phyloP scores from a whole-genome alignment of 257 asterid genomes.

The Knoxia roxburghii region DNA sequence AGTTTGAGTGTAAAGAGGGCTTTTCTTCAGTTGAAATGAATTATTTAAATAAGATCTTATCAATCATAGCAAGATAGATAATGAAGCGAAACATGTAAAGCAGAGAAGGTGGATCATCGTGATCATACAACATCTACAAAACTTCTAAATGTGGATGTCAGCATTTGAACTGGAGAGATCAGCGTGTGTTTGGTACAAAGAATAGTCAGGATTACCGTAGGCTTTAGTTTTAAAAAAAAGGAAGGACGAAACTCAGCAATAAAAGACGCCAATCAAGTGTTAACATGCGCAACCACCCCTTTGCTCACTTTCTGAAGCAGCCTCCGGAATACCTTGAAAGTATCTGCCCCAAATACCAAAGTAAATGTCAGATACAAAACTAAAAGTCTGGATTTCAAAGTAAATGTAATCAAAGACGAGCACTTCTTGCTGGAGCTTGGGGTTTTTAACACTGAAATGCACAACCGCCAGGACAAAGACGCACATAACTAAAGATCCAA shows the following conservation, averaged over 20 bases:
- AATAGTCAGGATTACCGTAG: slow-evolving; percentile 14
- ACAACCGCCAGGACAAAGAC: not conserved
- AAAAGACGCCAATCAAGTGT: slow-evolving; percentile 6
- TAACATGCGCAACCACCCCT: slow-evolving; percentile 92
- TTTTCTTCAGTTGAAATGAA: too few species aligned
- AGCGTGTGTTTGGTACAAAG: slow-evolving; percentile 30
- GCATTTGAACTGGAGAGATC: slow-evolving; percentile 8
- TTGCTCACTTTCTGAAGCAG: slow-evolving; percentile 72
- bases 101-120: not conserved
- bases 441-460: not conserved
- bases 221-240: not conserved
- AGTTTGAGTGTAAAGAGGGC: too few species aligned
- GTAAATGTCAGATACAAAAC: slow-evolving; percentile 3
- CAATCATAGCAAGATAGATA: not conserved
- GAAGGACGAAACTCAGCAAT: not conserved
- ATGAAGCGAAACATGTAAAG: not conserved
- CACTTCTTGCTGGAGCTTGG: not conserved
- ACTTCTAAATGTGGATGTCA: slow-evolving; percentile 6
- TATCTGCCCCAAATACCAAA: slow-evolving; percentile 46
- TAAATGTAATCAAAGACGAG: not conserved
- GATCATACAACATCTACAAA: slow-evolving; percentile 4
- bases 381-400: not conserved
- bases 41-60: too few species aligned
- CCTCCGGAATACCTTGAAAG: slow-evolving; percentile 82
- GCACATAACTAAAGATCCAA: not conserved